These are phyloP conservation scores for Grosmannia serpens DNA, from an alignment of 2,329 filamentous ascomycete species.

Conservation along the genomic window DNA sequence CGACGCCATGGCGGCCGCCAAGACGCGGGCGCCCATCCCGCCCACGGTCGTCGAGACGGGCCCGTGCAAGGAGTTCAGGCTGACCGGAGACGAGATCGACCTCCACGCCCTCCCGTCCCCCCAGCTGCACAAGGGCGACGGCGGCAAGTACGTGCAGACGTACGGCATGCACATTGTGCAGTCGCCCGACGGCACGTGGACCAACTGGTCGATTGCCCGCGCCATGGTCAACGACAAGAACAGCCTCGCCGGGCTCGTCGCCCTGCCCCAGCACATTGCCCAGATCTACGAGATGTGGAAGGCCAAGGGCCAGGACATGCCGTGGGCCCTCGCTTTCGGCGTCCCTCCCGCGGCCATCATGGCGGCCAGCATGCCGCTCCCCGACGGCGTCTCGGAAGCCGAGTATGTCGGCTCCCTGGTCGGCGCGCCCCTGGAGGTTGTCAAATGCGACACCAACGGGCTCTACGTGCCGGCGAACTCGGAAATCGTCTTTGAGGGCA, in stretches of 20 bases:
- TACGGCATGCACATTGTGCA: conserved; percentile 37
- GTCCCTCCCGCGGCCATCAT: conserved; percentile 38
- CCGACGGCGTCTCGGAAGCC: conserved; percentile 34
- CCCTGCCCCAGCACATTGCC: conserved; percentile 32
- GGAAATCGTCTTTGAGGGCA: conserved; percentile 41
- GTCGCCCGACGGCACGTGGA: conserved; percentile 33
- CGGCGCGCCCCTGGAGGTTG: conserved; percentile 31
- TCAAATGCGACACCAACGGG: conserved; percentile 40
- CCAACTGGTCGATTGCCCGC: conserved; percentile 32
- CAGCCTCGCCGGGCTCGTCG: conserved; percentile 28
- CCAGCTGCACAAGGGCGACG: conserved; percentile 30
- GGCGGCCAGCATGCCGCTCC: conserved; percentile 36
- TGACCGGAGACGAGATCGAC: conserved; percentile 28
- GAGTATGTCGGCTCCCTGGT: conserved; percentile 36
- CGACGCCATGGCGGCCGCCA: conserved; percentile 28
- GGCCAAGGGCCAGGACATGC: conserved; percentile 30
- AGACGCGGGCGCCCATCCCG: conserved; percentile 18
- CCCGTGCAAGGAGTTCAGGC: conserved; percentile 29
- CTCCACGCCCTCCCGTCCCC: conserved; percentile 29
- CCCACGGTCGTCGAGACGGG: conserved; percentile 24
- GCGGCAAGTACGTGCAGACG: conserved; percentile 38
- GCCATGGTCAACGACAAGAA: conserved; percentile 35
- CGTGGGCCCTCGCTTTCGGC: conserved; percentile 35
- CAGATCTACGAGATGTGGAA: conserved; percentile 36
- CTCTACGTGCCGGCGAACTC: conserved; percentile 34